Base-by-base conservation (phyloP, 441 rosid genomes). In the California macrophylla region DNA sequence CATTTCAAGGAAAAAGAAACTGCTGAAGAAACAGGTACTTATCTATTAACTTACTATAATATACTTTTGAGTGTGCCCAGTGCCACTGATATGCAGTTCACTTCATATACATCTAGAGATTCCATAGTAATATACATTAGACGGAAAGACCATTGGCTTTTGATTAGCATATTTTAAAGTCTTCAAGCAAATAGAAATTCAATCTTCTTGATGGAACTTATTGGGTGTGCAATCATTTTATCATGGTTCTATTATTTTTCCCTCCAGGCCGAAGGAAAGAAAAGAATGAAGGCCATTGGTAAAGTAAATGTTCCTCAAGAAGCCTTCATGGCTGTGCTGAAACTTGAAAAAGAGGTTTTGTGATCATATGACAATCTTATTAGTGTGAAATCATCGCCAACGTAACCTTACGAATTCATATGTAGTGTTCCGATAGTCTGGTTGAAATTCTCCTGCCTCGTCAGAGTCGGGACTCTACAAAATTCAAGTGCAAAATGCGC, bases 291-390 rank as follows among this genome's bases (percentile, higher is more conserved):
- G 82, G 84, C 97, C 26, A 87, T 93, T 64, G 98, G 98, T 45
- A 91, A 85, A 82, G 97, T 93, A 12, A 96, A 93, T 74, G 97
- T 93, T 58, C 98, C 98, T 71, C 98, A 94, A 75, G 98, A 94
- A 85, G 98, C 98, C 63, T 94, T 94, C 83, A 94, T 94, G 98
- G 98, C 97, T 24, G 92, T 91, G 29, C 83, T 94, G 76, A 91
- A 91, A 81, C 97, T 94, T 76, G 98, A 94, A 82, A 83, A 85
- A 78, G 93, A 91, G 79, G 95, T 91, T 10, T 66, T 91, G 75
- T 88, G 80, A 82, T 63, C 68, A 42, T 62, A 62, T 40, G 52
- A 2, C 52, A 0, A 45, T 45, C 20, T 3, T 1, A 13, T 13
- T 45, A 45, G 6, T 5, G 10, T 45, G 18, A 45, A 15, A 45